Evolutionary conservation across 768 basidiomycete species (phyloP), one percentile per base, ranked within the genome.

Genomic region (Mycena sanguinolenta): DNA sequence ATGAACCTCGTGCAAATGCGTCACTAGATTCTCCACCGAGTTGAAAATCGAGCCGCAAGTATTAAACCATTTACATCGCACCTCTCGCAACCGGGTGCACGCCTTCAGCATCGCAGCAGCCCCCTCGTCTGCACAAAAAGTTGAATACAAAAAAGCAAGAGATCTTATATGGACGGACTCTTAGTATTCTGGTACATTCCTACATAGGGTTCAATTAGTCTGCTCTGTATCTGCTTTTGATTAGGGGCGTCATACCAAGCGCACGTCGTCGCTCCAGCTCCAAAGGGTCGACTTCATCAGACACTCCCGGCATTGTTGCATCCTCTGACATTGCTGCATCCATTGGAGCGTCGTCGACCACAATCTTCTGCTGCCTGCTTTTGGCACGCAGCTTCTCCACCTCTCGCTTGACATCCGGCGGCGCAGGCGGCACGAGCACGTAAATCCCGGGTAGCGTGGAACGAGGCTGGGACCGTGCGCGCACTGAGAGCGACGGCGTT

Each of bases 1-100:
- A 75, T 86, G 85, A 28, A 72, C 64, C 57, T 78, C 78, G 36
- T 59, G 65, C 52, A 90, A 77, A 82, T 94, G 92, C 23, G 78
- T 75, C 42, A 85, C 75, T 58, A 93, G 77, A 52, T 80, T 83
- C 50, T 84, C 80, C 8, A 81, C 79, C 53, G 89, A 89, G 74
- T 90, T 91, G 70, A 92, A 74, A 17, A 88, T 73, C 49, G 81
- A 82, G 67, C 82, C 83, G 78, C 92, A 94, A 32, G 82, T 82
- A n/a, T n/a, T n/a, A 64, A 78, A 79, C 92, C 92, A 94, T 76
- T 82, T 83, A 79, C 92, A 94, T 13, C 77, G 80, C 52, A 82
- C 76, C 70, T 83, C 82, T 62, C 81, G 81, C 62, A 91, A 69
- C 69, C 88, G 82, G 12, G 83, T 82, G 67, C 83, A 86, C 63